Base-by-base conservation (phyloP, 2,329 filamentous ascomycete species). In the Penicillium sp. region DNA sequence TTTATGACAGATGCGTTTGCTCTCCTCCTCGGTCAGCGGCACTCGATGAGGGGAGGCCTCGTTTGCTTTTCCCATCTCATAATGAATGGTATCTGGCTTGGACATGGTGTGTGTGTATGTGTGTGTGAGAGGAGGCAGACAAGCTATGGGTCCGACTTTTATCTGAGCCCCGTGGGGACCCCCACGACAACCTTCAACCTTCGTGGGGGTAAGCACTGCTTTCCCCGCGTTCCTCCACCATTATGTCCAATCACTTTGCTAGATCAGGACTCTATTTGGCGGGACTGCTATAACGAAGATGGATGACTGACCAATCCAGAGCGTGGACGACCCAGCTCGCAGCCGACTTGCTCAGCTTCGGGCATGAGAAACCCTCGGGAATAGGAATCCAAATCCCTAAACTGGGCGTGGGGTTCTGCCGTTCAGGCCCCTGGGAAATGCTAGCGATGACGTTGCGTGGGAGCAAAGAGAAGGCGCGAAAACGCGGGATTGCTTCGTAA, bases 1-100 rank as follows among this genome's bases (percentile, higher is more conserved):
- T 64, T 84, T 83, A 34, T 72, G 74, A 22, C 77, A 73, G 50
- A 85, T 83, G 8, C 76, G 74, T 52, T 71, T 75, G 63, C 76
- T 78, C 31, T 68, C 66, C 26, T 62, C 60, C 20, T 68, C 65
- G 0, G 64, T 67, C 36, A 68, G 38, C 4, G 57, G 51, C 6
- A 65, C 50, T 2, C 60, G 60, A 6, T 54, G 55, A 2, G 45
- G 35, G 20, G 57, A 37, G 22, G 56, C 56, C 13, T 47, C 40
- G n/a, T 46, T 47, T 18, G 23, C 31, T 28, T 57, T 57, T 20
- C 39, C 40, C 28, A 40, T 38, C 36, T 63, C 59, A 40, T 64
- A 46, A 42, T 63, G 61, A 23, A 42, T 10, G 22, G 44, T 27
- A 9, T 47, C 20, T 13, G 53, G 43, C 36, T 61, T 61, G 18